phyloP scores from a whole-genome alignment of 331 rosid species.

The Telfairia occidentalis region DNA sequence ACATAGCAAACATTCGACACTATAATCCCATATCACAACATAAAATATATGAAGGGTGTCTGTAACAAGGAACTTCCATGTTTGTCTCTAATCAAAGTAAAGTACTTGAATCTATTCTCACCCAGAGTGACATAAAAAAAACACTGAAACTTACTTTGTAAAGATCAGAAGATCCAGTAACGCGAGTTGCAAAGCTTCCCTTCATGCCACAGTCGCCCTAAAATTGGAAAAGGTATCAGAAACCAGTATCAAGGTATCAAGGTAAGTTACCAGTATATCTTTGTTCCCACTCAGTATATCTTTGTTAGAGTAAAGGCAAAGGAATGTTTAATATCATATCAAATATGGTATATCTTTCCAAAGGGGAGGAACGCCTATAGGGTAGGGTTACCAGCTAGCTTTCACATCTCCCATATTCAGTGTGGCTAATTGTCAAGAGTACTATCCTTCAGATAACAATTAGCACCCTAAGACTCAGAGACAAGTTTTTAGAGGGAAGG shows the following conservation, averaged over 20 bases:
- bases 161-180: conserved; percentile 92
- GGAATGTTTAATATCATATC: neutral
- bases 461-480: neutral
- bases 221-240: conserved; percentile 12
- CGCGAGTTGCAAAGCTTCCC: conserved; percentile 87
- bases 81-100: neutral
- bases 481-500: neutral
- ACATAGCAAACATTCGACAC: neutral
- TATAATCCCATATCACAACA: neutral
- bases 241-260: conserved; percentile 14
- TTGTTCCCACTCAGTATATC: no score
- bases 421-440: neutral
- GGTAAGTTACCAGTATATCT: conserved; percentile 9
- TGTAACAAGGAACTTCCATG: neutral
- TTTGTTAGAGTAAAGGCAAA: neutral
- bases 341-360: neutral
- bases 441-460: neutral
- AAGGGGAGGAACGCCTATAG: neutral
- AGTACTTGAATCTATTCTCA: neutral
- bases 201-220: conserved; percentile 81
- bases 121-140: neutral
- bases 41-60: neutral
- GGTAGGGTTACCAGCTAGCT: neutral
- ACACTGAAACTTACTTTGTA: conserved; percentile 41
- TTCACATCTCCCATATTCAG: neutral